A percentile compares a stretch with the other conserved stretches of the same genome.
phyloP scores from a whole-genome alignment of 805 yeast species.

The Yarrowia osloensis region DNA sequence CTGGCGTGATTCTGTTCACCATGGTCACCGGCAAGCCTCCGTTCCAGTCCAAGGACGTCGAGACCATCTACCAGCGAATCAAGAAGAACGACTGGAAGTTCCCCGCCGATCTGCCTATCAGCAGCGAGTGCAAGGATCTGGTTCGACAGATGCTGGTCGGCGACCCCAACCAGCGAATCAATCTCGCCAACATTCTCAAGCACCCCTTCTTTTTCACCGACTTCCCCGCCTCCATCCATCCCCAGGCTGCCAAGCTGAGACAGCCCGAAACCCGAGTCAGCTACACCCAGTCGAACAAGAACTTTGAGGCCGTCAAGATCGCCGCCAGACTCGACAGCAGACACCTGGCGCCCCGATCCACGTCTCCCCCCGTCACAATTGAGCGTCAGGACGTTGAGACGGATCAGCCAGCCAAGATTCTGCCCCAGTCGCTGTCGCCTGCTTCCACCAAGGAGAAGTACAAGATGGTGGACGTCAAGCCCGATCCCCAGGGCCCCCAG shows the following conservation, averaged over 20 bases:
- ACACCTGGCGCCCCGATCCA: slow-evolving; percentile 4
- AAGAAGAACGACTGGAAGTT: slow-evolving; percentile 76
- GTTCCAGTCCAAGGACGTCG: slow-evolving; percentile 93
- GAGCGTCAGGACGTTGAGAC: slow-evolving; percentile 47
- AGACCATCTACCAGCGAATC: slow-evolving; percentile 88
- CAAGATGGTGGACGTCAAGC: slow-evolving; percentile 46
- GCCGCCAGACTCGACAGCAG: slow-evolving; percentile 54
- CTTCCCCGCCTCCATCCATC: slow-evolving; percentile 70
- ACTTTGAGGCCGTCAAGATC: slow-evolving; percentile 66
- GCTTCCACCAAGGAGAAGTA: slow-evolving; percentile 87
- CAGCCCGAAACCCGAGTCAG: neutral
- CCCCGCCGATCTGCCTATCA: slow-evolving; percentile 65
- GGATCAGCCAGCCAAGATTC: slow-evolving; percentile 49
- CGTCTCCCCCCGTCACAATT: slow-evolving; percentile 34
- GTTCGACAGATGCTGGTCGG: slow-evolving; percentile 68
- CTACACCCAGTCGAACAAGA: slow-evolving; percentile 51
- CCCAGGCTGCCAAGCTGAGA: neutral
- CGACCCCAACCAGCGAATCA: slow-evolving; percentile 80
- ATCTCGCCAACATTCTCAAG: slow-evolving; percentile 72
- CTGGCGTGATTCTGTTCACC: slow-evolving; percentile 95
- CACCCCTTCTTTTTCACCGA: slow-evolving; percentile 87
- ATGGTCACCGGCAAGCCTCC: slow-evolving; percentile 94
- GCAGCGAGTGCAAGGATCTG: slow-evolving; percentile 70
- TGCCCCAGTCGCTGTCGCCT: slow-evolving; percentile 91
- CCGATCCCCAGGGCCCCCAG: neutral